Evolutionary conservation across 352 stramenopile genomes (phyloP), one percentile per base, ranked within the genome.

Genomic region (Phytophthora ohioensis): DNA sequence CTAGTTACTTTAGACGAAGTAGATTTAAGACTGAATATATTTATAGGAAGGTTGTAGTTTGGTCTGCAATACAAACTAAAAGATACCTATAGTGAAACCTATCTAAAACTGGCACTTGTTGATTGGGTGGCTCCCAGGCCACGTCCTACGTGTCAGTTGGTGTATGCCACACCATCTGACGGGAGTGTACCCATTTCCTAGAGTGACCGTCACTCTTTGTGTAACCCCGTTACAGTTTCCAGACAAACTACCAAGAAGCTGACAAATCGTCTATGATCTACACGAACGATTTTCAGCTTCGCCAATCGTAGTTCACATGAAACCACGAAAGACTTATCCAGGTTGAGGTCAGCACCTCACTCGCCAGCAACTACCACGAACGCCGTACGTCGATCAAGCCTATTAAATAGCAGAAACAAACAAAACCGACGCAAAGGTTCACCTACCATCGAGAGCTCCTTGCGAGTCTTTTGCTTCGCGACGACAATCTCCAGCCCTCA

Each of bases 341-440:
- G 13, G 41, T 46, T 48, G 57, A 30, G 30, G 58, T 41, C 58
- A 67, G 59, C 21, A 2, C 17, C 17, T 21, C 21, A 36, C 48
- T 58, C 52, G 12, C 45, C 61, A 42, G 42, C 53, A 69, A 64
- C 43, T 32, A 31, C 38, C 35, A 65, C 32, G 63, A 64, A 52
- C 42, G n/a, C 46, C 36, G 51, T 35, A 34, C 31, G 5, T 21
- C 17, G 17, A 21, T 21, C 17, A 21, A 21, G 17, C 17, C 17
- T 21, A 42, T 32, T 10, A 21, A 39, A 49, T 27, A 15, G 4
- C 39, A n/a, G 5, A 54, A 34, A 64, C 43, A 42, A 63, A 42
- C 31, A 31, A 36, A 32, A 39, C 6, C 41, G 27, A 15, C 36
- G 15, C 36, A 45, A 38, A 45, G 39, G 48, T 67, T 68, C 35